These are phyloP conservation scores for Setaria italica DNA, from an alignment of 202 grass and related monocot genomes.

Conservation along the genomic window DNA sequence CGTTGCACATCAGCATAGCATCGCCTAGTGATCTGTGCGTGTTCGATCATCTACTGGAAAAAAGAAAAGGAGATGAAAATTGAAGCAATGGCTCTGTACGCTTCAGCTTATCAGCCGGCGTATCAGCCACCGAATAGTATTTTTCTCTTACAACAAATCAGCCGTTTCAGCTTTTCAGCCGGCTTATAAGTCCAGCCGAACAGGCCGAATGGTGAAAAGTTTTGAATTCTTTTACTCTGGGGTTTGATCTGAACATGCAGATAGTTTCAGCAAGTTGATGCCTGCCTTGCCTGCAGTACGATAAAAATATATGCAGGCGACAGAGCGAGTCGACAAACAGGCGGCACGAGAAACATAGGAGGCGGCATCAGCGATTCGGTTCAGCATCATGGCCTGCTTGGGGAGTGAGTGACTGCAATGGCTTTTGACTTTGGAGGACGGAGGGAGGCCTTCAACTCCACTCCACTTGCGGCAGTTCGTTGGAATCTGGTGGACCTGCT, in stretches of 20 bases:
- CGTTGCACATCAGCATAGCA: neutral
- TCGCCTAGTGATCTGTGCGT: slow-evolving; percentile 5
- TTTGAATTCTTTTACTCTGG: too few species aligned
- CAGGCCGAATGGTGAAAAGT: too few species aligned
- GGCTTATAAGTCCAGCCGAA: too few species aligned
- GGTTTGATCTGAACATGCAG: slow-evolving; percentile 5
- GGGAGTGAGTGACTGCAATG: slow-evolving; percentile 30
- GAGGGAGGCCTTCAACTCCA: neutral
- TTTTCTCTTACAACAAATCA: too few species aligned
- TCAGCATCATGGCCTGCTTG: neutral
- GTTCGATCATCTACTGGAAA: neutral
- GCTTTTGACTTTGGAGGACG: slow-evolving; percentile 47
- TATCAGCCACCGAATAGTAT: too few species aligned
- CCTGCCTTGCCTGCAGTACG: neutral
- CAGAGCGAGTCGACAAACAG: slow-evolving; percentile 1
- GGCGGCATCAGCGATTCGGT: neutral
- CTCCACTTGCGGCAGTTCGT: neutral
- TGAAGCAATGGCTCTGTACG: too few species aligned
- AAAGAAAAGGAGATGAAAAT: too few species aligned
- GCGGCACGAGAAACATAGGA: slow-evolving; percentile 40
- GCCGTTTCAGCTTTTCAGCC: too few species aligned
- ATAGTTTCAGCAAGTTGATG: too few species aligned
- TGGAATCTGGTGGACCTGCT: slow-evolving; percentile 44
- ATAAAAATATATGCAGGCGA: neutral
- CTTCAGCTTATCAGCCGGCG: too few species aligned